Conservation (phyloP, 2,329 filamentous ascomycete genomes). For the Byssothecium circinans region DNA sequence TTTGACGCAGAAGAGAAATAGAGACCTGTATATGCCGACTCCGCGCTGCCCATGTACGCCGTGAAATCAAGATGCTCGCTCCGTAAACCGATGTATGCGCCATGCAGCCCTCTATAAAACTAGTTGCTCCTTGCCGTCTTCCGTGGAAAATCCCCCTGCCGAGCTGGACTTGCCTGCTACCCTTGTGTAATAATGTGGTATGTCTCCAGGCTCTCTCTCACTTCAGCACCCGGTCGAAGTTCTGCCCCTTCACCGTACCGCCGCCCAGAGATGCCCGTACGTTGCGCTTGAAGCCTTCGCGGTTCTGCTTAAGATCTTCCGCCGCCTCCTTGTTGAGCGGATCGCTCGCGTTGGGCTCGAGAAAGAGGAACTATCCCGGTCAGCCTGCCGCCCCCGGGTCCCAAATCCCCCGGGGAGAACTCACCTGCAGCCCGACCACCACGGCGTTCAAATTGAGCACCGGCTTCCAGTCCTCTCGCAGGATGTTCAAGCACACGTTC, state of each 20-base stretch:
- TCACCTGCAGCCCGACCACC: slow-evolving; percentile 86
- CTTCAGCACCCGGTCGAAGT: slow-evolving; percentile 78
- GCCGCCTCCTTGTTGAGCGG: slow-evolving; percentile 98
- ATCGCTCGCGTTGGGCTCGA: slow-evolving; percentile 95
- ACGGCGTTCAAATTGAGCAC: slow-evolving; percentile 96
- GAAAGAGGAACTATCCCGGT: slow-evolving; percentile 78
- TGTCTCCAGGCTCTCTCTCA: slow-evolving; percentile 40
- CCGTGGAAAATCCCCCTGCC: too few species aligned
- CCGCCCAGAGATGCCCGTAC: slow-evolving; percentile 83
- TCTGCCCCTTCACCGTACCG: slow-evolving; percentile 69
- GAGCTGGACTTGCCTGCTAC: too few species aligned
- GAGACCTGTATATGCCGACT: slow-evolving; percentile 20
- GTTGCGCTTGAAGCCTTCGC: slow-evolving; percentile 89
- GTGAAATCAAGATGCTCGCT: slow-evolving; percentile 27
- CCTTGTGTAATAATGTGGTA: too few species aligned
- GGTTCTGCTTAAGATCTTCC: slow-evolving; percentile 81
- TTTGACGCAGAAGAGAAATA: too few species aligned
- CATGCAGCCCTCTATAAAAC: not conserved
- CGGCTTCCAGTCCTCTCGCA: slow-evolving; percentile 98
- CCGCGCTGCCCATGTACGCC: slow-evolving; percentile 33
- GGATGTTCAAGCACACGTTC: slow-evolving; percentile 96
- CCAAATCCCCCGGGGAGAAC: slow-evolving; percentile 17
- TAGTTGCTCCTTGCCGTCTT: not conserved
- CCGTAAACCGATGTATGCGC: slow-evolving; percentile 3
- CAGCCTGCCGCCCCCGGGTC: slow-evolving; percentile 10